Percentiles rank a stretch among this genome's conserved stretches.
Evolutionary conservation across 202 grass and related monocot species (phyloP).

Genomic region (Brachypodium distachyon): DNA sequence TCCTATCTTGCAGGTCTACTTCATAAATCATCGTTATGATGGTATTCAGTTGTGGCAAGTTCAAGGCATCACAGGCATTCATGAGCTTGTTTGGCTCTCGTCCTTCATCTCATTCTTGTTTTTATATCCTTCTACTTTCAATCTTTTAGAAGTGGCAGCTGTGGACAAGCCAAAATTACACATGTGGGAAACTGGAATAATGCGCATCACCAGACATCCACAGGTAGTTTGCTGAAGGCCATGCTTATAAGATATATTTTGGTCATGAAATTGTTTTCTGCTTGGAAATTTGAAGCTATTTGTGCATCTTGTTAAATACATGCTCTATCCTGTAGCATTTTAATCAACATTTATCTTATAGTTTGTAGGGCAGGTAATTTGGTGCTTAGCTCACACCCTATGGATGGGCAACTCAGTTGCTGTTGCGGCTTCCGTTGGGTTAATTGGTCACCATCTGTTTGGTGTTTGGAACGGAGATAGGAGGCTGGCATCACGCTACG

Average conservation of each 20-base stretch:
- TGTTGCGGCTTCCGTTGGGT: conserved; percentile 58
- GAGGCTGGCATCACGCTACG: conserved; percentile 48
- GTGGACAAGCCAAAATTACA: conserved; percentile 94
- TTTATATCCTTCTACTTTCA: conserved; percentile 97
- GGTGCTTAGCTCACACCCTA: conserved; percentile 89
- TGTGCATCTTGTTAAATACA: not conserved
- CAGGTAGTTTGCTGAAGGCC: conserved; percentile 41
- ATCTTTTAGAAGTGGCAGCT: conserved; percentile 91
- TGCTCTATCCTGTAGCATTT: not conserved
- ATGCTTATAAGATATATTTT: not conserved
- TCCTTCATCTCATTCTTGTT: conserved; percentile 82
- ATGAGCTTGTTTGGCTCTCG: conserved; percentile 77
- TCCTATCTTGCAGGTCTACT: conserved; percentile 71
- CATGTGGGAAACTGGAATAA: conserved; percentile 98
- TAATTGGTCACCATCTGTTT: conserved; percentile 80
- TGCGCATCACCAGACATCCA: conserved; percentile 85
- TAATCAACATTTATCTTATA: conserved; percentile 8
- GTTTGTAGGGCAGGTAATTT: conserved; percentile 98
- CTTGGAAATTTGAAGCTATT: not conserved
- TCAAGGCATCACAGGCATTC: conserved; percentile 55
- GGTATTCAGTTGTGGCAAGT: conserved; percentile 86
- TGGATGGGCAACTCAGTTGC: conserved; percentile 88
- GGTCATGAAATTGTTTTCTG: not conserved
- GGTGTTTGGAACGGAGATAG: conserved; percentile 98
- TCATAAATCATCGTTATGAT: conserved; percentile 91